These are phyloP conservation scores for Zygnema circumcarinatum DNA, from an alignment of 139 green algal genomes.

Conservation along the genomic window DNA sequence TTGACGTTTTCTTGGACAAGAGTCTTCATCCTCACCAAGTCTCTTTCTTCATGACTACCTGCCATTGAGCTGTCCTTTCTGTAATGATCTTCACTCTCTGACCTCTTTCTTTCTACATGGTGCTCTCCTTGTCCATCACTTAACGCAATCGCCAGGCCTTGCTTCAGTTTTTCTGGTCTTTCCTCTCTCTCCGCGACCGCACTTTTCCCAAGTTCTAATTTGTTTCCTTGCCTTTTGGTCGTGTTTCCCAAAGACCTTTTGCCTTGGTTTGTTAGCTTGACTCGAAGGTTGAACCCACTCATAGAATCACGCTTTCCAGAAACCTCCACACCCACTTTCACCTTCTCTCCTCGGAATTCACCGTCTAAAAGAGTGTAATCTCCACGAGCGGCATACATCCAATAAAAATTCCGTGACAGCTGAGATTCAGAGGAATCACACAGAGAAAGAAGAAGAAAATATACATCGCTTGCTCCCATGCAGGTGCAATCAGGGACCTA, in stretches of 20 bases:
- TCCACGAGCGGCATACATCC: constrained; percentile 24
- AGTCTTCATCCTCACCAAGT: too few species aligned
- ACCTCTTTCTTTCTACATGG: background rate
- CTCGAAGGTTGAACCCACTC: background rate
- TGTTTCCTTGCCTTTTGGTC: background rate
- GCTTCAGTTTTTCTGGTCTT: background rate
- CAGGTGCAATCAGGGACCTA: constrained; percentile 29
- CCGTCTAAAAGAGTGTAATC: constrained; percentile 31
- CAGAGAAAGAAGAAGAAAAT: constrained; percentile 41
- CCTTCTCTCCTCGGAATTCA: constrained; percentile 27
- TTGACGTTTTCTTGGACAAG: background rate
- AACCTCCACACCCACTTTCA: constrained; percentile 16
- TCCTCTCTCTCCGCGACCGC: background rate
- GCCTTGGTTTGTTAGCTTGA: constrained; percentile 2
- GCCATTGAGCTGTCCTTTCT: background rate
- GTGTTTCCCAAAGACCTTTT: background rate
- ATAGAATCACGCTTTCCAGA: constrained; percentile 8
- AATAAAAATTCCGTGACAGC: constrained; percentile 59
- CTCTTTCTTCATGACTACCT: background rate
- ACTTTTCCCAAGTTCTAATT: background rate
- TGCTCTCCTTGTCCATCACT: background rate
- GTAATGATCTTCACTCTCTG: background rate
- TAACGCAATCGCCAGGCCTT: background rate
- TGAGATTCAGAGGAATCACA: background rate
- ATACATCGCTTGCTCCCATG: constrained; percentile 15